Percentiles rank a stretch among this genome's conserved stretches.
Evolutionary conservation across 495 filamentous ascomycete species (phyloP).

Genomic region (Baudoinia panamericana): DNA sequence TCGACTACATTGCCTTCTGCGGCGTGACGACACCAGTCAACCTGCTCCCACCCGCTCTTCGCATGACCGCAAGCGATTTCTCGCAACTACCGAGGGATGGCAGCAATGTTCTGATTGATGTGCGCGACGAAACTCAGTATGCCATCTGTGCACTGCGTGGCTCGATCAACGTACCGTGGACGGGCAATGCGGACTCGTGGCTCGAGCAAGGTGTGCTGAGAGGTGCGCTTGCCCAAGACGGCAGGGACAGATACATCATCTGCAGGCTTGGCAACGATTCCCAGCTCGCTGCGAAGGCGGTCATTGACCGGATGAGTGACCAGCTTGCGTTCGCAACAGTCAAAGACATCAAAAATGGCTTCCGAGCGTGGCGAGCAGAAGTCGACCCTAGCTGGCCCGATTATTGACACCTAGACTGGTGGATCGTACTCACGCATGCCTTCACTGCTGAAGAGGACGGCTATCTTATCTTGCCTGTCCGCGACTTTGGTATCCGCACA

Average conservation of each 20-base stretch:
- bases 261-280: constrained; percentile 86
- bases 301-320: constrained; percentile 56
- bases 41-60: constrained; percentile 44
- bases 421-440: constrained; percentile 26
- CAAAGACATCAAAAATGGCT: constrained; percentile 68
- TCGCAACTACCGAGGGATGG: constrained; percentile 18
- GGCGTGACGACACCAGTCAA: constrained; percentile 39
- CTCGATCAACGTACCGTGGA: constrained; percentile 68
- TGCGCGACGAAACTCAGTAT: constrained; percentile 71
- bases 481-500: constrained; percentile 21
- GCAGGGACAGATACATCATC: constrained; percentile 40
- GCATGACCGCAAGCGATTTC: constrained; percentile 47
- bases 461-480: constrained; percentile 35
- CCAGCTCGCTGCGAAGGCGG: constrained; percentile 56
- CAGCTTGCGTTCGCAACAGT: constrained; percentile 42
- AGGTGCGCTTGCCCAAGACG: constrained; percentile 11
- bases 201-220: constrained; percentile 10
- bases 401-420: constrained; percentile 40
- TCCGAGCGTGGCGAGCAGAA: constrained; percentile 69
- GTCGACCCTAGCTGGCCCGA: constrained; percentile 63
- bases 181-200: constrained; percentile 22
- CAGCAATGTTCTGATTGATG: constrained; percentile 58
- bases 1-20: constrained; percentile 74
- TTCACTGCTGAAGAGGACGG: constrained; percentile 37
- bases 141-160: constrained; percentile 61